These are phyloP conservation scores for Pichia rugopelliculosa DNA, from an alignment of 805 yeast species.

Conservation along the genomic window DNA sequence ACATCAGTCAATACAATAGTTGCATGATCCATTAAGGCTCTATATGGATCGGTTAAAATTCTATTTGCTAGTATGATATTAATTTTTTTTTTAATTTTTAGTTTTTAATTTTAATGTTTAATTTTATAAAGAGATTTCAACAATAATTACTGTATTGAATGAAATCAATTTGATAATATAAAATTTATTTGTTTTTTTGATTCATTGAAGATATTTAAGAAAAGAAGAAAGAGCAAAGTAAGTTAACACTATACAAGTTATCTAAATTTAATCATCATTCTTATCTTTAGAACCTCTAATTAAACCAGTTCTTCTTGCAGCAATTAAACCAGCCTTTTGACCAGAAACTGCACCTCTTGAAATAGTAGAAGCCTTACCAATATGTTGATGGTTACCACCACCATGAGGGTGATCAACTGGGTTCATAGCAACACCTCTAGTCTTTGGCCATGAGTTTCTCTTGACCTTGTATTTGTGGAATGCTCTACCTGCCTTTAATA, in stretches of 20 bases:
- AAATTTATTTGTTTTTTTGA: not conserved
- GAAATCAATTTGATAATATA: not conserved
- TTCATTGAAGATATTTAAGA: conserved; percentile 9
- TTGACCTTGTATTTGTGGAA: conserved; percentile 99
- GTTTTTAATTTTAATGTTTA: not conserved
- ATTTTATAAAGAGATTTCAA: not conserved
- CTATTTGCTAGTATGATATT: not conserved
- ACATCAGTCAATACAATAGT: not conserved
- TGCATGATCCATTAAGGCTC: not conserved
- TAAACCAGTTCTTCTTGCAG: conserved; percentile 99
- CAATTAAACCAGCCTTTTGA: conserved; percentile 99
- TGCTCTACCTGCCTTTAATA: conserved; percentile 99
- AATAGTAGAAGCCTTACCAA: conserved; percentile 99
- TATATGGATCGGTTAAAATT: not conserved
- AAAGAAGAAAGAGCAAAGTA: conserved; percentile 9
- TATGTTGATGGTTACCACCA: conserved; percentile 99
- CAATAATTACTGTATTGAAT: not conserved
- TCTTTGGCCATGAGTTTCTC: conserved; percentile 99
- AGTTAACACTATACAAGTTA: conserved; percentile 8
- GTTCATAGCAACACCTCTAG: conserved; percentile 99
- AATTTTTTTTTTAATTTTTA: too few species aligned
- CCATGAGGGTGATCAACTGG: conserved; percentile 99
- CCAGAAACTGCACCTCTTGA: conserved; percentile 99
- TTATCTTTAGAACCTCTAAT: conserved; percentile 95
- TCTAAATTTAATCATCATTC: conserved; percentile 27